A percentile compares a stretch with the other conserved stretches of the same genome.
phyloP scores from a whole-genome alignment of 2,329 filamentous ascomycete genomes.

The Septoria petroselini region DNA sequence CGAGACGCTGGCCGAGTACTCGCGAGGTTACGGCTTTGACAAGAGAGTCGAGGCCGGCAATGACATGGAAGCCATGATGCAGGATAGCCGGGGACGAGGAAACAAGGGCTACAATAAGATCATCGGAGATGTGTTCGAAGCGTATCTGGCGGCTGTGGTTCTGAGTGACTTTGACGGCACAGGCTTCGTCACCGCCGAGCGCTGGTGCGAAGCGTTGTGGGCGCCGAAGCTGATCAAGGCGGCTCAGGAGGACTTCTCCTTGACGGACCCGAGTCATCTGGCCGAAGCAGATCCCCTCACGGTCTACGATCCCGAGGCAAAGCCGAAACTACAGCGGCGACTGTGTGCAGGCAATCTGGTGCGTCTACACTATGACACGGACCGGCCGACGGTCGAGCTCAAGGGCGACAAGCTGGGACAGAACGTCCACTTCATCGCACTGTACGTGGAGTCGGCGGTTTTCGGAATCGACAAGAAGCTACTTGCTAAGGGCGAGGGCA shows the following conservation, averaged over 20 bases:
- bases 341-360: conserved; percentile 31
- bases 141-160: conserved; percentile 78
- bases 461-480: conserved; percentile 64
- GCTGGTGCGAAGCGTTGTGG: conserved; percentile 78
- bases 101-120: conserved; percentile 66
- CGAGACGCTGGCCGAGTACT: conserved; percentile 67
- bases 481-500: conserved; percentile 61
- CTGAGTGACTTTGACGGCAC: conserved; percentile 58
- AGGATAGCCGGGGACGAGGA: conserved; percentile 33
- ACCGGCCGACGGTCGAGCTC: conserved; percentile 54
- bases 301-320: conserved; percentile 40
- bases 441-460: conserved; percentile 57
- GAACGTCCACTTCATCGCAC: conserved; percentile 56
- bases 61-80: conserved; percentile 17
- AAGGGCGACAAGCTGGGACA: conserved; percentile 53
- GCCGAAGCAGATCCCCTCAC: conserved; percentile 23
- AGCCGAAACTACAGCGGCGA: conserved; percentile 40
- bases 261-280: not conserved
- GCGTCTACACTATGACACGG: conserved; percentile 48
- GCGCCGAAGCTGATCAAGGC: conserved; percentile 53
- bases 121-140: conserved; percentile 83
- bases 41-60: conserved; percentile 55
- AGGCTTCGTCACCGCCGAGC: conserved; percentile 60
- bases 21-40: conserved; percentile 67
- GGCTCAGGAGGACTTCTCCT: conserved; percentile 2